Percentiles rank a stretch among this genome's conserved stretches.
These are phyloP conservation scores for Penicillium bovifimosum DNA, from an alignment of 495 filamentous ascomycete species.

Conservation along the genomic window DNA sequence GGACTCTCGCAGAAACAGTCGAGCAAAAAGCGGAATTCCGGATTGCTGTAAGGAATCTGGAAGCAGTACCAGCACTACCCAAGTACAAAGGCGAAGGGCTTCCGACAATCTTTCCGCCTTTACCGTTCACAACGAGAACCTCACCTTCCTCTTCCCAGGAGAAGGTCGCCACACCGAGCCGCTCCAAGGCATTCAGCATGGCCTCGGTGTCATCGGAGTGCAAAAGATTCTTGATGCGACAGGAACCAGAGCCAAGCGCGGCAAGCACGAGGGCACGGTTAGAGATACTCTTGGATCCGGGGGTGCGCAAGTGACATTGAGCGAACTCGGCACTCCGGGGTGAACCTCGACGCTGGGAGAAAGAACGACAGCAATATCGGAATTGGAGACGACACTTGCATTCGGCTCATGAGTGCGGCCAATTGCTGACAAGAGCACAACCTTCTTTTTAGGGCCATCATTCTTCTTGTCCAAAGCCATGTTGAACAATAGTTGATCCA, in stretches of 20 bases:
- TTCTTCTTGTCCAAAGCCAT: constrained; percentile 99
- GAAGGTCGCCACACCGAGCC: constrained; percentile 83
- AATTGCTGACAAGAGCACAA: constrained; percentile 90
- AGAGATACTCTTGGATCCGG: constrained; percentile 96
- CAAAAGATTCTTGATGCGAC: constrained; percentile 82
- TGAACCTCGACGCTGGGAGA: constrained; percentile 71
- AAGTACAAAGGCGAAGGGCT: constrained; percentile 76
- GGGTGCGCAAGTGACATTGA: constrained; percentile 76
- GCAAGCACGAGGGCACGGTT: constrained; percentile 92
- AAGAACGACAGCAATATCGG: constrained; percentile 76
- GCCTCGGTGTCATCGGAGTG: constrained; percentile 96
- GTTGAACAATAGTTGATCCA: constrained; percentile 78
- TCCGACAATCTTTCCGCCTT: constrained; percentile 77
- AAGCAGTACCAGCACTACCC: constrained; percentile 96
- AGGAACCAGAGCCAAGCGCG: constrained; percentile 81
- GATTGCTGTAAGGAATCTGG: constrained; percentile 93
- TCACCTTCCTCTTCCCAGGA: constrained; percentile 91
- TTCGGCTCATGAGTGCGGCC: constrained; percentile 79
- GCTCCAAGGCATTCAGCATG: constrained; percentile 85
- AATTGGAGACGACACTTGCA: constrained; percentile 82
- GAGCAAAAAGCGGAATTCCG: no score
- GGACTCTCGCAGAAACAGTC: no score
- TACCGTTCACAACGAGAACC: constrained; percentile 83
- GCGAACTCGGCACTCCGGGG: constrained; percentile 57
- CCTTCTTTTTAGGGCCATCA: constrained; percentile 88